Evolutionary conservation across 495 filamentous ascomycete species (phyloP), one percentile per base, ranked within the genome.

Genomic region (Neurospora cerealis): DNA sequence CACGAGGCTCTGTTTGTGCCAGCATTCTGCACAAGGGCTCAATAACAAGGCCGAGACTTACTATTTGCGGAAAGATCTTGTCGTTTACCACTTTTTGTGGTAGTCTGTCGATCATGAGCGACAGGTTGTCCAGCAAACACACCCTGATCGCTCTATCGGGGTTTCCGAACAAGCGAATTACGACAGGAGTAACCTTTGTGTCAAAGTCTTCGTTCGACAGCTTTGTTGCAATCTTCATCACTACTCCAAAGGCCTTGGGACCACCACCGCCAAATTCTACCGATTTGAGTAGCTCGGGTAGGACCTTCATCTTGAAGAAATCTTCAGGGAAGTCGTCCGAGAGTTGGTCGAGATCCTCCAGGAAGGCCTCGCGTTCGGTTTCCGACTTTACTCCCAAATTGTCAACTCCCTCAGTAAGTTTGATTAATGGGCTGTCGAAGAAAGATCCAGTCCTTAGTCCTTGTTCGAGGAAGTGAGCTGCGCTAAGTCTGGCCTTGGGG

Each of bases 201-300:
- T 96, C 94, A 81, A 94, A 99, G 79, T 99, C 95, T 2, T 98
- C 96, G 70, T 91, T 91, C 0, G 93, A 89, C 36, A 98, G 80
- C 77, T 97, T 98, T 36, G 89, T 84, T 15, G 92, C 90, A 77
- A 99, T 97, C 77, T 96, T 96, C 84, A 98, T 89, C 21, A 97
- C 92, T 7, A 95, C 89, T 0, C 86, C 83, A 73, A 99, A 94
- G 7, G 96, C 94, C 77, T 97, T 97, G 0, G 95, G 92, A 1
- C 96, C 96, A 48, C 96, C 96, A 34, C 96, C 96, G 34, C 96
- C 96, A 82, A 97, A 99, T 77, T 99, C 96, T 10, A 99, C 93
- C 0, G 94, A 96, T 78, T 98, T 98, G 1, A 99, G 85, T n/a
- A 99, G 84, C 80, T 98, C 96, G 1, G 96, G 96, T 19, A 99